These are phyloP conservation scores for Notholithocarpus densiflorus DNA, from an alignment of 306 rosid genomes.

Conservation along the genomic window DNA sequence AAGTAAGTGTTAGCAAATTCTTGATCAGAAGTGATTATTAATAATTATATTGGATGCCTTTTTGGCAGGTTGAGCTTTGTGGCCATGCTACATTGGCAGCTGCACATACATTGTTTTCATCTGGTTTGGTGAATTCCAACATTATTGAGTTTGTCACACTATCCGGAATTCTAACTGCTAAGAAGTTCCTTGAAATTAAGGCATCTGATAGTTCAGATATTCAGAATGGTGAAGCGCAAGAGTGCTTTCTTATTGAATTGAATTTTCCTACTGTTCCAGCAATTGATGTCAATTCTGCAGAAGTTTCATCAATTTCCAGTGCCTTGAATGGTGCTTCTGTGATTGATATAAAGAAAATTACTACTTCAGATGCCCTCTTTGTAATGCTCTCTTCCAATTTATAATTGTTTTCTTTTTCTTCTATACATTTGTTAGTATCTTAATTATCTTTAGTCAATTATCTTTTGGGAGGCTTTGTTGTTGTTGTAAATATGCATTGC, in stretches of 20 bases:
- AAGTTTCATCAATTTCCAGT: slow-evolving; percentile 31
- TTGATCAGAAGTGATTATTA: not conserved
- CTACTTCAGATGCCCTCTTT: slow-evolving; percentile 30
- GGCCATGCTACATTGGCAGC: slow-evolving; percentile 90
- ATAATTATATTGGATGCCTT: slow-evolving; percentile 5
- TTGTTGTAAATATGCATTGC: not conserved
- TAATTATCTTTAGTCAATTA: not conserved
- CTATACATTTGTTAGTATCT: not conserved
- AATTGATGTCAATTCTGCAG: slow-evolving; percentile 32
- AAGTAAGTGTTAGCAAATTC: not conserved
- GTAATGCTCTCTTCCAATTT: slow-evolving; percentile 35
- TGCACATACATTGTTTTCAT: slow-evolving; percentile 48
- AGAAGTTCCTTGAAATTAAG: slow-evolving; percentile 19
- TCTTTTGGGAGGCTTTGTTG: not conserved
- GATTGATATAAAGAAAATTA: slow-evolving; percentile 33
- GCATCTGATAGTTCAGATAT: slow-evolving; percentile 11
- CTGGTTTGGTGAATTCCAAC: slow-evolving; percentile 38
- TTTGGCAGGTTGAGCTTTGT: slow-evolving; percentile 67
- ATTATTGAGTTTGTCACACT: slow-evolving; percentile 59
- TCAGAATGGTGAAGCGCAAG: slow-evolving; percentile 21
- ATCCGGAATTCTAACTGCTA: slow-evolving; percentile 61
- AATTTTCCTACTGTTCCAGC: slow-evolving; percentile 45
- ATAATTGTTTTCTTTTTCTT: not conserved
- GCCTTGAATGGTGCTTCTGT: slow-evolving; percentile 50
- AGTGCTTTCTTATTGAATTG: slow-evolving; percentile 40